phyloP scores from a whole-genome alignment of 1,284 basidiomycete species.

The Lentinula novae-zelandiae region DNA sequence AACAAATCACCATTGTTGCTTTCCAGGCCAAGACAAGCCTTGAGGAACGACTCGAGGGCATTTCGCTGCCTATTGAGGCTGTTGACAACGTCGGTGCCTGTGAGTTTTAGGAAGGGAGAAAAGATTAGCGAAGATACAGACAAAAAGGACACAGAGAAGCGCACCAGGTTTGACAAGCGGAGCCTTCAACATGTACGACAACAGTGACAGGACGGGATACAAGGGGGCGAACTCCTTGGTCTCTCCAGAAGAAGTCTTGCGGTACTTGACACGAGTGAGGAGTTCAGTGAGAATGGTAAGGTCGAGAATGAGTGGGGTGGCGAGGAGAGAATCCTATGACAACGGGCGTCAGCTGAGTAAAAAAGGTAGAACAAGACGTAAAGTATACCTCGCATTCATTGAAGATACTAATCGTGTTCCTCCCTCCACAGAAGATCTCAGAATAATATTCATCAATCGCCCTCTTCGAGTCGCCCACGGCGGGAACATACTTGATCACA shows the following conservation, averaged over 20 bases:
- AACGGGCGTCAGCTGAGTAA: constrained; percentile 9
- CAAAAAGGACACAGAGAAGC: constrained; percentile 16
- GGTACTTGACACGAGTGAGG: constrained; percentile 90
- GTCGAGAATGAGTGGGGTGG: constrained; percentile 95
- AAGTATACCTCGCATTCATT: constrained; percentile 84
- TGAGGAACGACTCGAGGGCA: constrained; percentile 90
- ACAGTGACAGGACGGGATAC: constrained; percentile 84
- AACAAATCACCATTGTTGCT: constrained; percentile 71
- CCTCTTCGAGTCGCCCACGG: constrained; percentile 95
- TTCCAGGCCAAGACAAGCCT: constrained; percentile 89
- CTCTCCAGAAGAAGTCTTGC: constrained; percentile 36
- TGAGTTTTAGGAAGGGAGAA: neutral
- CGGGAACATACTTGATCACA: constrained; percentile 92
- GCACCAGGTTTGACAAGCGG: constrained; percentile 93
- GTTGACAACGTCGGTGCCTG: constrained; percentile 90
- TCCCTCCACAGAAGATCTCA: constrained; percentile 83
- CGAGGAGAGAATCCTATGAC: constrained; percentile 84
- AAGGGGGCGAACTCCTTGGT: constrained; percentile 69
- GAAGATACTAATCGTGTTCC: constrained; percentile 89
- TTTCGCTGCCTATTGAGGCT: constrained; percentile 92
- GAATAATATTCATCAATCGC: constrained; percentile 99
- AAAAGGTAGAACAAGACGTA: neutral
- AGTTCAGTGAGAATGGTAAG: constrained; percentile 93
- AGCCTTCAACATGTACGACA: constrained; percentile 97
- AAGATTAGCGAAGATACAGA: neutral